Base-by-base conservation (phyloP, 2,329 filamentous ascomycete species). In the Pyrenophora tritici-repentis region DNA sequence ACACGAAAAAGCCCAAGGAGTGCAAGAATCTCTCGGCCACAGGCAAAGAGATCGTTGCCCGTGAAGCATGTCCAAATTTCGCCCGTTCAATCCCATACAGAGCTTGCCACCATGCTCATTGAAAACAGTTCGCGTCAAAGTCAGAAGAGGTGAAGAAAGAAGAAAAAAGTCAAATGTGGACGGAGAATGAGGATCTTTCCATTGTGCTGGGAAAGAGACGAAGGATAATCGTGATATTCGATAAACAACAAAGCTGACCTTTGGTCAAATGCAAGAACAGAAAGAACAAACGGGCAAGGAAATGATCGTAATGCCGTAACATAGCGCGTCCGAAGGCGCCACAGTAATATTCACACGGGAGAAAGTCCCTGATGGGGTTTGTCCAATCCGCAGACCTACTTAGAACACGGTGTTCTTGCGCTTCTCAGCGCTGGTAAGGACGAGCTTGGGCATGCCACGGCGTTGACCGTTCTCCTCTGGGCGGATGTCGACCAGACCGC, bases 381-480 rank as follows among this genome's bases (percentile, higher is more conserved):
- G 55, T 57, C 60, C 51, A 51, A 40, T 57, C 37, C 42, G 38
- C 50, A 18, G 7, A 46, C 39, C 10, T 34, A 20, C 54, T 78
- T 79, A 87, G 68, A 82, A 83, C 70, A 84, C 75, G 53, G 82
- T 79, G 75, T 83, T 88, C 82, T 91, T 95, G 75, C 91, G 89
- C 84, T 96, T 96, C 80, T 96, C 91, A 56, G 87, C 88, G 73
- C 86, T 92, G 61, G 89, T 92, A 61, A 97, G 83, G 61, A 97
- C 88, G 70, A 96, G 85, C 81, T 91, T 88, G 46, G 91, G 88
- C 63, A 88, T 89, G 80, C 88, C 92, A 76, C 91, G 90, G 75
- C 90, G 86, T 52, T 82, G 80, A 35, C 73, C 72, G 58, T 77
- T 78, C 74, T 86, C 82, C 76, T 79, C 77, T 17, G 71, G 65